Evolutionary conservation across 1,284 basidiomycete species (phyloP).

Genomic region (Trametes sp.): DNA sequence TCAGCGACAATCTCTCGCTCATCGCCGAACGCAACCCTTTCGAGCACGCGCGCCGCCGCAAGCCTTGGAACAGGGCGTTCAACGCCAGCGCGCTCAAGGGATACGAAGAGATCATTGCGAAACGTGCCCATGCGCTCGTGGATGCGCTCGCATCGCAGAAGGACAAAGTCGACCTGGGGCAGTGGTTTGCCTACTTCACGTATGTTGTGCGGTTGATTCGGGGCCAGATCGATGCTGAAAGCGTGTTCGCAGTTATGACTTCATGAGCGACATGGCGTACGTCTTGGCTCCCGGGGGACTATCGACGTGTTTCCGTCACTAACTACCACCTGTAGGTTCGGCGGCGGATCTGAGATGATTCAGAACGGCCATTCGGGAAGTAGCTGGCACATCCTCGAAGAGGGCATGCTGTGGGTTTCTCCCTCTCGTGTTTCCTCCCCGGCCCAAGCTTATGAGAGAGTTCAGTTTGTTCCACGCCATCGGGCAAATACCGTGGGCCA

Average conservation of each 20-base stretch:
- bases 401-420: slow-evolving; percentile 26
- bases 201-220: slow-evolving; percentile 40
- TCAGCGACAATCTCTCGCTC: slow-evolving; percentile 1
- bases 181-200: slow-evolving; percentile 60
- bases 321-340: slow-evolving; percentile 29
- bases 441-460: background rate
- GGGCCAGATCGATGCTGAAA: background rate
- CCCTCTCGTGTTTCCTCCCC: background rate
- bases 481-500: slow-evolving; percentile 22
- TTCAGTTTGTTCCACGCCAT: slow-evolving; percentile 6
- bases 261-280: slow-evolving; percentile 70
- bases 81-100: slow-evolving; percentile 56
- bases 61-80: slow-evolving; percentile 61
- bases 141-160: slow-evolving; percentile 45
- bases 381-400: slow-evolving; percentile 26
- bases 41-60: slow-evolving; percentile 56
- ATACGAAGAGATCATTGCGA: slow-evolving; percentile 55
- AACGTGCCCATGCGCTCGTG: slow-evolving; percentile 49
- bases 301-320: background rate
- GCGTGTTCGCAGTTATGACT: slow-evolving; percentile 49
- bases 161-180: slow-evolving; percentile 48
- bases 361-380: slow-evolving; percentile 32
- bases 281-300: slow-evolving; percentile 25
- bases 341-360: slow-evolving; percentile 40
- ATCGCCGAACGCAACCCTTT: slow-evolving; percentile 43